Evolutionary conservation across 1,284 basidiomycete genomes (phyloP), one percentile per base, ranked within the genome.

Genomic region (Apiotrichum siamense): DNA sequence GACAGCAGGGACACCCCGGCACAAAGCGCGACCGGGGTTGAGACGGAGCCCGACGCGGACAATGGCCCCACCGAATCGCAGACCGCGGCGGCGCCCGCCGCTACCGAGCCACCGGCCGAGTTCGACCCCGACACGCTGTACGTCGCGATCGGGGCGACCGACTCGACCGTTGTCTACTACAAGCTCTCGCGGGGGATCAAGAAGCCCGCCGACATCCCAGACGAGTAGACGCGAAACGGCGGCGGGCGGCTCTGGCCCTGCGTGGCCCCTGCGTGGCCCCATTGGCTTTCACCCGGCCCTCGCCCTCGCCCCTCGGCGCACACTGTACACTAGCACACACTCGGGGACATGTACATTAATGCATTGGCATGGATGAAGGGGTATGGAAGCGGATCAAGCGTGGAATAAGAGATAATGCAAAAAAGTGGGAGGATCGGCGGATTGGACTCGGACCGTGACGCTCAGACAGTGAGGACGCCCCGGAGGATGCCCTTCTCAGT

Each of bases 401-500:
- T n/a, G 7, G 12, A 7, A n/a, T n/a, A 17, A n/a, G 17, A n/a
- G 13, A n/a, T 35, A 35, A 15, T 7, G 15, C 29, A 15, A 9
- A 15, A 7, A 31, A 31, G 29, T 9, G 9, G 15, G 9, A 31
- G 15, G 29, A 31, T 15, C 9, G 15, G 7, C 7, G 7, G 7
- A 31, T 31, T 7, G 7, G 7, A 15, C 29, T 31, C 7, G 15
- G 15, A 31, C 9, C 15, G 23, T n/a, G n/a, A 11, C 5, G 26
- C 7, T 21, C 31, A 43, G 20, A 61, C 48, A 9, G 66, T 70
- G 57, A 86, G 71, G n/a, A 81, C 80, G 46, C 78, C 76, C 46
- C 78, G 80, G 32, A 90, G 75, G 21, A 88, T 80, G 29, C 82
- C 66, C 59, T 81, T 82, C 72, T 91, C 88, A 56, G 84, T 82